Conservation (phyloP, 2,329 filamentous ascomycete genomes). For the Thermothelomyces thermophilus region DNA sequence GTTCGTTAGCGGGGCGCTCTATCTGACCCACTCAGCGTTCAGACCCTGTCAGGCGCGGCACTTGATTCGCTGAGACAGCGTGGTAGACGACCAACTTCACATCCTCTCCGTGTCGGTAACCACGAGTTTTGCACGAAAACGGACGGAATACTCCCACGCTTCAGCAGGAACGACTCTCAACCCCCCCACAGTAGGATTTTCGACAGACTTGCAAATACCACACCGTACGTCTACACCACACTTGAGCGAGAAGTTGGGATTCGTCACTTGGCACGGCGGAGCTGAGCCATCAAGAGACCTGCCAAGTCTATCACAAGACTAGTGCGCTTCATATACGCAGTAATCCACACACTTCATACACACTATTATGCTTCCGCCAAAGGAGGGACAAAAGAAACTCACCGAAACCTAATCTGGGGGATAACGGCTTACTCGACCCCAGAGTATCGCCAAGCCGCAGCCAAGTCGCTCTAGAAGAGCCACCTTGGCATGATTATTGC, state of each 20-base stretch:
- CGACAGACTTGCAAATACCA: background rate
- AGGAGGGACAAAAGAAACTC: no score
- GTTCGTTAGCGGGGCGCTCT: background rate
- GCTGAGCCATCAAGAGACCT: no score
- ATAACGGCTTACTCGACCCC: background rate
- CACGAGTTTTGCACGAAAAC: no score
- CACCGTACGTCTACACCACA: no score
- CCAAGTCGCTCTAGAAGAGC: slow-evolving; percentile 1
- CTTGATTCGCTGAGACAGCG: background rate
- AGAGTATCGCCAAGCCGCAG: slow-evolving; percentile 1
- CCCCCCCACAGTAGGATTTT: slow-evolving; percentile 9
- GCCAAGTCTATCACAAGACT: no score
- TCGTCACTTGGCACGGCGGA: background rate
- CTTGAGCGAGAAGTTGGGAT: background rate
- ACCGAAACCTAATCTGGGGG: background rate
- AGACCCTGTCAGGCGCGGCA: background rate
- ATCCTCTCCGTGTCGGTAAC: no score
- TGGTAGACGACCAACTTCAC: background rate
- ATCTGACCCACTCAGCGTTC: background rate
- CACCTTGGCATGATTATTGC: slow-evolving; percentile 1
- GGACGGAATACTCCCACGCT: no score
- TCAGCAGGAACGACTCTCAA: background rate
- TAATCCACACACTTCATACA: no score
- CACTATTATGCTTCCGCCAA: no score
- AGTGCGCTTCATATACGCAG: no score